Evolutionary conservation across 192 early-diverging fungal species (phyloP).

Genomic region (Kappamyces sp.): DNA sequence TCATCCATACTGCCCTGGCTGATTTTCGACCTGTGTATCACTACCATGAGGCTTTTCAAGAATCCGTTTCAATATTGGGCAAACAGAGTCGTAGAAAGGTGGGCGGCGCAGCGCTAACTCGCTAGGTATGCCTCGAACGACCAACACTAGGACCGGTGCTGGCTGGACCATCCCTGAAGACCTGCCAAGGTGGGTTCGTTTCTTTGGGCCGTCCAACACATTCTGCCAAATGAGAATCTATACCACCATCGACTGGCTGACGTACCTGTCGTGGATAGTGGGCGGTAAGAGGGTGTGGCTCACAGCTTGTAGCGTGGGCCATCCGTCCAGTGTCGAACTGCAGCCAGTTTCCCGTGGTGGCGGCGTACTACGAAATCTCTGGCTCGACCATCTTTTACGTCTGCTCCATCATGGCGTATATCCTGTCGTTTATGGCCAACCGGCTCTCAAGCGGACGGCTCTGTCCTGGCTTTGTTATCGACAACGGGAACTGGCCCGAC

Average conservation of each 20-base stretch:
- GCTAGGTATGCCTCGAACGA: too few species aligned
- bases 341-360: constrained; percentile 7
- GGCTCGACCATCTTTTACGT: constrained; percentile 5
- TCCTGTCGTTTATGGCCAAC: constrained; percentile 1
- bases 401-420: background rate
- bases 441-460: background rate
- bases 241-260: background rate
- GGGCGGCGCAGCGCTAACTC: too few species aligned
- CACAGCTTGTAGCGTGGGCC: background rate
- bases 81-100: background rate
- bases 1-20: constrained; percentile 12
- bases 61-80: constrained; percentile 14
- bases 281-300: background rate
- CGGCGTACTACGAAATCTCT: constrained; percentile 7
- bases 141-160: background rate
- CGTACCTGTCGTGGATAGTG: constrained; percentile 13
- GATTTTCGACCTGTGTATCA: constrained; percentile 9
- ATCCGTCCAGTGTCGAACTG: background rate
- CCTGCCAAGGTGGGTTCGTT: constrained; percentile 2
- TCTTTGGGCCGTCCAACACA: background rate
- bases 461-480: constrained; percentile 3
- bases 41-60: background rate
- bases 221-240: constrained; percentile 11
- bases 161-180: constrained; percentile 9
- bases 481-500: constrained; percentile 1